Evolutionary conservation across 352 stramenopile species (phyloP).

Genomic region (Achlya hypogyna): DNA sequence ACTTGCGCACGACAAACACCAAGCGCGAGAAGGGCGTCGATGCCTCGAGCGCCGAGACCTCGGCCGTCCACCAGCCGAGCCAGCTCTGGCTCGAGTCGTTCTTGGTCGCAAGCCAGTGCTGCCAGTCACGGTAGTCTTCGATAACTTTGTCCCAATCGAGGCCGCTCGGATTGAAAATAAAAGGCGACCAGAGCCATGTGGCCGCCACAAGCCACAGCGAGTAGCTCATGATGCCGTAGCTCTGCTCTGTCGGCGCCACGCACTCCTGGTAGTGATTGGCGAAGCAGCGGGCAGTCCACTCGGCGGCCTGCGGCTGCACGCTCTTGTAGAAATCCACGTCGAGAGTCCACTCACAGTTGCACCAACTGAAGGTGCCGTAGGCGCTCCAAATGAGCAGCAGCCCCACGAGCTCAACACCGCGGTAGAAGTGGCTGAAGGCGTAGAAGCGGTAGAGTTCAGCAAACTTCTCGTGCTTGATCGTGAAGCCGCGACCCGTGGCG

Average conservation of each 20-base stretch:
- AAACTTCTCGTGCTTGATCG: conserved; percentile 97
- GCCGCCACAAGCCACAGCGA: conserved; percentile 86
- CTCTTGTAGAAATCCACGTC: conserved; percentile 68
- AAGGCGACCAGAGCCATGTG: conserved; percentile 65
- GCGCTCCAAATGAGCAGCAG: conserved; percentile 67
- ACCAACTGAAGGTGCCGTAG: conserved; percentile 94
- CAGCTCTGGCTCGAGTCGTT: conserved; percentile 82
- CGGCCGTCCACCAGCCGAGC: conserved; percentile 82
- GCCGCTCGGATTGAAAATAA: conserved; percentile 94
- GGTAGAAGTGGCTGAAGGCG: conserved; percentile 96
- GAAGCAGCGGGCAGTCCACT: conserved; percentile 74
- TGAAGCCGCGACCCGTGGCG: conserved; percentile 96
- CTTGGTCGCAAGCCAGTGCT: conserved; percentile 88
- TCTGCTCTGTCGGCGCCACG: conserved; percentile 89
- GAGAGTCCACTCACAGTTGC: conserved; percentile 75
- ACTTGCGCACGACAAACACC: conserved; percentile 65
- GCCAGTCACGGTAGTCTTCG: conserved; percentile 91
- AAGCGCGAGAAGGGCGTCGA: conserved; percentile 53
- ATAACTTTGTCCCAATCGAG: conserved; percentile 96
- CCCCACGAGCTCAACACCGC: conserved; percentile 91
- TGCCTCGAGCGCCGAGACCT: conserved; percentile 76
- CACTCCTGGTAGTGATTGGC: conserved; percentile 80
- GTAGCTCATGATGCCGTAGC: conserved; percentile 97
- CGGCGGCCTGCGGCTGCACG: conserved; percentile 50
- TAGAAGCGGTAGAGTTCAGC: conserved; percentile 97